These are phyloP conservation scores for Colletotrichum lentis DNA, from an alignment of 2,329 filamentous ascomycete species.

Conservation along the genomic window DNA sequence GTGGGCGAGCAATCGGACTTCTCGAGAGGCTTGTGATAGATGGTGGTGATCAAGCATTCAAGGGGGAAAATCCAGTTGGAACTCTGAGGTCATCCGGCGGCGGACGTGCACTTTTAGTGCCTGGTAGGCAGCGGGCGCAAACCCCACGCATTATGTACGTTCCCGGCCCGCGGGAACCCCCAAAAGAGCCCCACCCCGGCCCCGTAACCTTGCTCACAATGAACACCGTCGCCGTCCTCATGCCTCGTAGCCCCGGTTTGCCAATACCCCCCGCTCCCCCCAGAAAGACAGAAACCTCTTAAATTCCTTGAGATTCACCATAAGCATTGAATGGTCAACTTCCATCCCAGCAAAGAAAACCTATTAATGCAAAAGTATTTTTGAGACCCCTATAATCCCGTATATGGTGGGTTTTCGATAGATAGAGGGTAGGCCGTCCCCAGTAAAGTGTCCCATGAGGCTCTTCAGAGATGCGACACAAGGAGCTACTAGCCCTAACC, in stretches of 20 bases:
- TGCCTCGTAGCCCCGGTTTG: too few relatives aligned
- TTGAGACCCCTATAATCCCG: neutral
- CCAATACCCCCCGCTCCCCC: too few relatives aligned
- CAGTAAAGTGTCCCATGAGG: too few relatives aligned
- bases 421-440: slow-evolving; percentile 6
- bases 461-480: neutral
- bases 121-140: neutral
- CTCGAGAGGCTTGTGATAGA: neutral
- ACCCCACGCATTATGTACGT: slow-evolving; percentile 3
- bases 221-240: neutral
- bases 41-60: too few relatives aligned
- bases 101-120: slow-evolving; percentile 16
- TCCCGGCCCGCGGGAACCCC: slow-evolving; percentile 2
- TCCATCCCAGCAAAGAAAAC: neutral
- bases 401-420: neutral
- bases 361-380: neutral
- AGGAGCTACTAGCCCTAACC: neutral
- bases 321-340: neutral
- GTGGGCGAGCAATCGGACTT: neutral
- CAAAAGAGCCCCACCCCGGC: slow-evolving; percentile 10
- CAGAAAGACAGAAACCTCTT: too few relatives aligned
- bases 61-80: neutral
- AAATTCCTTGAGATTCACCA: too few relatives aligned
- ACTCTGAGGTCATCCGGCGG: slow-evolving; percentile 22
- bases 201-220: neutral